Conservation (phyloP, 2,329 filamentous ascomycete genomes). For the Aspergillus fumigatus region DNA sequence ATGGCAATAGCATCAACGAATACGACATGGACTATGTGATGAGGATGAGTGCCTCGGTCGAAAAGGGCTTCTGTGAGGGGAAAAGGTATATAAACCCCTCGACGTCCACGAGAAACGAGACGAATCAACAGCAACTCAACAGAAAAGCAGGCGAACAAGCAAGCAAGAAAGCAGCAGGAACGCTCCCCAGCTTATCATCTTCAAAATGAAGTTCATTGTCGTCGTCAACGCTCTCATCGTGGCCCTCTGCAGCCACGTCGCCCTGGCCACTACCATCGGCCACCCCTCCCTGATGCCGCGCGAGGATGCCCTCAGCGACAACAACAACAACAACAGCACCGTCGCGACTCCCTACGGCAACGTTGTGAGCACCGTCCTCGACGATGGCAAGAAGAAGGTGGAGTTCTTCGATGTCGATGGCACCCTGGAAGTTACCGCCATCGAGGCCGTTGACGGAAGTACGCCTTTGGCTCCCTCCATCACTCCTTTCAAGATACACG, state of each 20-base stretch:
- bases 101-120: background rate
- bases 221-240: background rate
- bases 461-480: background rate
- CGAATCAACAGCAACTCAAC: background rate
- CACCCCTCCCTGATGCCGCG: background rate
- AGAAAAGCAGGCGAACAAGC: no score
- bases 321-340: background rate
- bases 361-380: background rate
- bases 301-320: background rate
- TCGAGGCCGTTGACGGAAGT: background rate
- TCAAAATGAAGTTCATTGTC: slow-evolving; percentile 1
- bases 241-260: background rate
- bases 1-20: background rate
- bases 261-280: background rate
- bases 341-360: background rate
- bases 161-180: background rate
- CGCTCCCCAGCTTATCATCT: no score
- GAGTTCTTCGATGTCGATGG: slow-evolving; percentile 1
- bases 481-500: background rate
- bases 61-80: background rate
- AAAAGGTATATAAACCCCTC: background rate
- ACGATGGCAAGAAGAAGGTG: background rate
- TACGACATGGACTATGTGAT: background rate
- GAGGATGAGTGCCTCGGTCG: background rate
- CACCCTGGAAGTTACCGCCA: background rate